Conservation (phyloP, 495 filamentous ascomycete genomes). For the Penicillium ucsense region DNA sequence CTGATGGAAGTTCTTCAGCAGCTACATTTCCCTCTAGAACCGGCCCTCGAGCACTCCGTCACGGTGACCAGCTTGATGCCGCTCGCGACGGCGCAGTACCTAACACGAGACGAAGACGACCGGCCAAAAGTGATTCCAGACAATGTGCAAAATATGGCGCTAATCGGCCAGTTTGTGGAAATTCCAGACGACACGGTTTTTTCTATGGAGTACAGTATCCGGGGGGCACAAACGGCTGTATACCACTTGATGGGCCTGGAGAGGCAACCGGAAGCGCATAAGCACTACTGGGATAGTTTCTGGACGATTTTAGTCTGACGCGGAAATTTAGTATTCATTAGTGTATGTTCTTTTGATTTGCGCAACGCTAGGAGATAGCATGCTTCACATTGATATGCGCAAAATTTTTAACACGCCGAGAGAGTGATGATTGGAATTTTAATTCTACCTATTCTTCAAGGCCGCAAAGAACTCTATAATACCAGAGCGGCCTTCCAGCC, state of each 20-base stretch:
- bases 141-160: constrained; percentile 26
- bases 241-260: constrained; percentile 18
- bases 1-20: constrained; percentile 27
- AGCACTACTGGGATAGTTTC: no score
- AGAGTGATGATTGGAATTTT: no score
- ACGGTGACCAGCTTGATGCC: constrained; percentile 32
- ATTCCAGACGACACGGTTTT: constrained; percentile 30
- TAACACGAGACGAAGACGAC: constrained; percentile 18
- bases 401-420: no score
- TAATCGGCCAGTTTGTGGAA: constrained; percentile 39
- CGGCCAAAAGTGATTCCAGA: constrained; percentile 27
- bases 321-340: no score
- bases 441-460: no score
- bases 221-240: constrained; percentile 33
- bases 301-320: no score
- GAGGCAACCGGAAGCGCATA: no score
- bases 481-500: no score
- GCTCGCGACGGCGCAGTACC: constrained; percentile 17
- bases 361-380: no score
- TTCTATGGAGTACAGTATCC: constrained; percentile 33
- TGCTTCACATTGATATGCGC: no score
- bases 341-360: no score
- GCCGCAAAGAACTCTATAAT: no score
- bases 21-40: constrained; percentile 14
- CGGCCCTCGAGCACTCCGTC: constrained; percentile 7